These are phyloP conservation scores for Sambucus nigra DNA, from an alignment of 129 eudicot species.

Conservation along the genomic window DNA sequence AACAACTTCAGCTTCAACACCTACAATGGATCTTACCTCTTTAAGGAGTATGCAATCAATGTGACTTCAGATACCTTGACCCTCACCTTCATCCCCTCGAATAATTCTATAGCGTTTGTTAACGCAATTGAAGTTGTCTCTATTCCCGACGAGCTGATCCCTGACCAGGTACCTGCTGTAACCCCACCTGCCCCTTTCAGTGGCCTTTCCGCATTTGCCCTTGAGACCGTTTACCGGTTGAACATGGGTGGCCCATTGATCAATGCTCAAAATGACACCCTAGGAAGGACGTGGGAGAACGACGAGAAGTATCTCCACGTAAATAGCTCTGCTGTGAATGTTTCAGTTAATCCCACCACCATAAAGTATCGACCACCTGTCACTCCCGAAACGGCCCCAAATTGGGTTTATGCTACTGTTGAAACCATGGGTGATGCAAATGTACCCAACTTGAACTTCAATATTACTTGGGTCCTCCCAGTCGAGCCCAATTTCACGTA, in stretches of 20 bases:
- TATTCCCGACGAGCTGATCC: constrained; percentile 56
- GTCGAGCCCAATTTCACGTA: constrained; percentile 83
- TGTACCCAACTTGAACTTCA: constrained; percentile 55
- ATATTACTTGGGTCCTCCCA: constrained; percentile 79
- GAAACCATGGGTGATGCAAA: constrained; percentile 81
- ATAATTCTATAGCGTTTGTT: constrained; percentile 68
- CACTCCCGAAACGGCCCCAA: constrained; percentile 67
- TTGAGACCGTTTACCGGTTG: constrained; percentile 81
- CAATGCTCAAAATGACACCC: constrained; percentile 74
- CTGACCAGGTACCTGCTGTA: constrained; percentile 55
- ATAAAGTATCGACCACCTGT: constrained; percentile 40
- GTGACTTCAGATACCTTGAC: constrained; percentile 57
- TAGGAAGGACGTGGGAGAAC: constrained; percentile 90
- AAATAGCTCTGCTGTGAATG: constrained; percentile 77
- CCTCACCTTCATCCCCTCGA: constrained; percentile 63
- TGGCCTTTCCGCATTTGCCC: constrained; percentile 57
- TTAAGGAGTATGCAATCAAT: constrained; percentile 70
- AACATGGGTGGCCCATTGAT: constrained; percentile 88
- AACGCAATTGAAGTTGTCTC: constrained; percentile 95
- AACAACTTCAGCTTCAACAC: constrained; percentile 52
- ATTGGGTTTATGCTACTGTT: constrained; percentile 83
- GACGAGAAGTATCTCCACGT: constrained; percentile 83
- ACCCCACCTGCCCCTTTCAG: constrained; percentile 33
- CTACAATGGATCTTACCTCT: constrained; percentile 50
- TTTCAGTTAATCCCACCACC: constrained; percentile 54